Conservation (phyloP, 2,329 filamentous ascomycete genomes). For the Aspergillus hortae region DNA sequence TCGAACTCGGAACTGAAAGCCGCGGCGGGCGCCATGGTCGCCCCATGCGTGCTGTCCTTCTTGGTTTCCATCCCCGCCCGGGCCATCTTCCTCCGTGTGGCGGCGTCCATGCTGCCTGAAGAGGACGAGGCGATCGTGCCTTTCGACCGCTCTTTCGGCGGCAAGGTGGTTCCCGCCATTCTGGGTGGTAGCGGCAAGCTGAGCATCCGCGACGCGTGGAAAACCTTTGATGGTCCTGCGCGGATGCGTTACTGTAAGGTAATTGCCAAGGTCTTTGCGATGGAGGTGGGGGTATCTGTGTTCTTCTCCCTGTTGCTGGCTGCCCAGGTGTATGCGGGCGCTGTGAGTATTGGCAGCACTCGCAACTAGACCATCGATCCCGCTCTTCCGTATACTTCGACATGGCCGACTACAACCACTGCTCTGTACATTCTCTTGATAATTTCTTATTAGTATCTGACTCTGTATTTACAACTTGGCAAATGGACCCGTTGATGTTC, state of each 20-base stretch:
- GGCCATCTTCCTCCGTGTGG: conserved; percentile 75
- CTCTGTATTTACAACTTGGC: no score
- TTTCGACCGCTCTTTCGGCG: conserved; percentile 82
- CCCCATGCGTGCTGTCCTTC: conserved; percentile 51
- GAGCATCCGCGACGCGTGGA: conserved; percentile 72
- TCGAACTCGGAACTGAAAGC: conserved; percentile 35
- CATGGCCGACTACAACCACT: not conserved
- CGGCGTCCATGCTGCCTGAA: conserved; percentile 79
- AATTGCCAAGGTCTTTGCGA: conserved; percentile 65
- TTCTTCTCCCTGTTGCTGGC: conserved; percentile 50
- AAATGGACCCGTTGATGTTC: no score
- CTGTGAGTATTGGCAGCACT: conserved; percentile 14
- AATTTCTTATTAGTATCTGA: no score
- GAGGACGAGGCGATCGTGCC: conserved; percentile 82
- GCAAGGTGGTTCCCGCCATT: conserved; percentile 68
- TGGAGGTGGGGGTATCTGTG: conserved; percentile 49
- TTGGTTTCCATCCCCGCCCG: conserved; percentile 70
- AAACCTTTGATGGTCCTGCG: conserved; percentile 68
- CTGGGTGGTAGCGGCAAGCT: conserved; percentile 70
- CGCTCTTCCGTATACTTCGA: not conserved
- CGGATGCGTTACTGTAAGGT: conserved; percentile 72
- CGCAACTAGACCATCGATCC: not conserved
- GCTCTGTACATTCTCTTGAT: no score
- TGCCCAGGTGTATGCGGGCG: conserved; percentile 50
- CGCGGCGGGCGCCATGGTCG: conserved; percentile 22